phyloP scores from a whole-genome alignment of 2,329 filamentous ascomycete species.

The Xenoacremonium recifei region DNA sequence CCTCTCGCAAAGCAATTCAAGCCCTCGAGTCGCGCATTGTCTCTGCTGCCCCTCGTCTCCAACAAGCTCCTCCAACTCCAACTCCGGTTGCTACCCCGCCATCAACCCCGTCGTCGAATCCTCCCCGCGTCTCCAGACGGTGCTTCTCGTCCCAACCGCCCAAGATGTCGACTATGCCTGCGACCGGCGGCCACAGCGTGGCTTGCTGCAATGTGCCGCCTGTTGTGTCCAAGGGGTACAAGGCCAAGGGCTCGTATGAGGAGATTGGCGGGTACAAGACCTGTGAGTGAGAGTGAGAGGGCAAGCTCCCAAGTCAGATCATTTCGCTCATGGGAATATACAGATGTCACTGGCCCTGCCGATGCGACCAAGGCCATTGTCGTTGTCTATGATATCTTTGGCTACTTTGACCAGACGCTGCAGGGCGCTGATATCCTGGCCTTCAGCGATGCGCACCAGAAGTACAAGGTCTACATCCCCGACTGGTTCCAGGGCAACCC shows the following conservation, averaged over 20 bases:
- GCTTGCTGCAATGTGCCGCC: slow-evolving; percentile 60
- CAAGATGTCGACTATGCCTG: slow-evolving; percentile 50
- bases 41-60: neutral
- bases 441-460: slow-evolving; percentile 52
- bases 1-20: too few relatives aligned
- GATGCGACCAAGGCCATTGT: slow-evolving; percentile 58
- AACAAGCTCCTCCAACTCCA: neutral
- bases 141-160: slow-evolving; percentile 3
- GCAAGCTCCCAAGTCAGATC: too few relatives aligned
- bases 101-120: slow-evolving; percentile 3
- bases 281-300: slow-evolving; percentile 29
- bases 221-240: slow-evolving; percentile 54
- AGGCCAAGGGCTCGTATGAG: slow-evolving; percentile 55
- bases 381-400: slow-evolving; percentile 66
- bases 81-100: slow-evolving; percentile 5
- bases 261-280: slow-evolving; percentile 56
- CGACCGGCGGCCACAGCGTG: slow-evolving; percentile 52
- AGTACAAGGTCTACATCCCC: slow-evolving; percentile 86
- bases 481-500: slow-evolving; percentile 85
- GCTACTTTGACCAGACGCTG: slow-evolving; percentile 67
- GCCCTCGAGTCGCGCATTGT: too few relatives aligned
- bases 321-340: neutral
- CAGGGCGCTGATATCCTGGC: slow-evolving; percentile 69
- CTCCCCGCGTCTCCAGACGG: neutral
- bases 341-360: slow-evolving; percentile 47